Evolutionary conservation across 129 eudicot genomes (phyloP).

Genomic region (Kitagawia praeruptora): DNA sequence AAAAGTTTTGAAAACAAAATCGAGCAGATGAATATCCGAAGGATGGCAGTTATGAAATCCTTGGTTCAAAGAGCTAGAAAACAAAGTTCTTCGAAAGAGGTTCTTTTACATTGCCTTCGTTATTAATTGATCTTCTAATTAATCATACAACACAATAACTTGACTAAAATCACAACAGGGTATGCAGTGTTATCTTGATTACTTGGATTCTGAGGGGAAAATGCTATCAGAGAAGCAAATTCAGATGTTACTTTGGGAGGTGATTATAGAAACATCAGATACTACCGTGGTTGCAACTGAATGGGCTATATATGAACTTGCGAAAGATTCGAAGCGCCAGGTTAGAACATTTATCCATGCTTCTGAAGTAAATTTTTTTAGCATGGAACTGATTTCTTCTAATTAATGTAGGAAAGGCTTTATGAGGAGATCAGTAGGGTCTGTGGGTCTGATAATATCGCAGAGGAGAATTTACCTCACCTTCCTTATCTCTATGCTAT

Average conservation of each 20-base stretch:
- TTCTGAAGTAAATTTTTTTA: neutral
- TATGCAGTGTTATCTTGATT: slow-evolving; percentile 39
- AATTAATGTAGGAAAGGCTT: slow-evolving; percentile 35
- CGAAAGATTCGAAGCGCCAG: slow-evolving; percentile 42
- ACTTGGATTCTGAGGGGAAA: slow-evolving; percentile 46
- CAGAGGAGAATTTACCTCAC: slow-evolving; percentile 35
- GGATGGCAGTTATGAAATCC: slow-evolving; percentile 50
- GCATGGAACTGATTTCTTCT: neutral
- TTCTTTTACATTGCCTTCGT: slow-evolving; percentile 8
- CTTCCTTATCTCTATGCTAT: slow-evolving; percentile 43
- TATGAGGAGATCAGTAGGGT: slow-evolving; percentile 39
- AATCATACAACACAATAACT: neutral
- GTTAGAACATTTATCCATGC: slow-evolving; percentile 16
- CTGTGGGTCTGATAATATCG: too few species aligned
- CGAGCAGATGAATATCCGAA: slow-evolving; percentile 28
- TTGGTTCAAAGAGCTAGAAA: slow-evolving; percentile 33
- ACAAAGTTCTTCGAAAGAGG: slow-evolving; percentile 41
- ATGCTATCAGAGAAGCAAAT: slow-evolving; percentile 32
- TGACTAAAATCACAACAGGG: slow-evolving; percentile 25
- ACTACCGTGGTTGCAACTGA: slow-evolving; percentile 61
- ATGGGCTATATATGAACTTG: slow-evolving; percentile 68
- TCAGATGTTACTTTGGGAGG: slow-evolving; percentile 55
- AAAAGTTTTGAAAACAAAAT: slow-evolving; percentile 40
- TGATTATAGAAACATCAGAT: slow-evolving; percentile 55
- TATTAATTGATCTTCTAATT: neutral